These are phyloP conservation scores for Penicillium herquei DNA, from an alignment of 495 filamentous ascomycete species.

Conservation along the genomic window DNA sequence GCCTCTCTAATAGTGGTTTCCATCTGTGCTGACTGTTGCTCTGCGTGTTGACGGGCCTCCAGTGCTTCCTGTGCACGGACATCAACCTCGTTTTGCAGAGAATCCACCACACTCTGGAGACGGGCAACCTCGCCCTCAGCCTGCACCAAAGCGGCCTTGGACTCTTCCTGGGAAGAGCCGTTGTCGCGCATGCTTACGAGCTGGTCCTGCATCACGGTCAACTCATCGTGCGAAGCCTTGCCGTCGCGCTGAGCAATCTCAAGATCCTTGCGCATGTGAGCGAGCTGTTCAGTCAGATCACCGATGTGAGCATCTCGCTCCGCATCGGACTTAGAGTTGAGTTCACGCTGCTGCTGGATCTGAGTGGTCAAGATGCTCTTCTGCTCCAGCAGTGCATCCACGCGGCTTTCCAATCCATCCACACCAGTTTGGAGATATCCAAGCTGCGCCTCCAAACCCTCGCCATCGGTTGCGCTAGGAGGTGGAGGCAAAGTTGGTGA, in stretches of 20 bases:
- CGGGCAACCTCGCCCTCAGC: conserved; percentile 53
- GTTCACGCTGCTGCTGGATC: conserved; percentile 87
- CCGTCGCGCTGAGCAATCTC: conserved; percentile 39
- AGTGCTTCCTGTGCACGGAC: conserved; percentile 28
- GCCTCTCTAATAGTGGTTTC: conserved; percentile 40
- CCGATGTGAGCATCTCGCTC: conserved; percentile 55
- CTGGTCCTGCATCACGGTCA: conserved; percentile 45
- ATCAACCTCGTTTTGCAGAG: conserved; percentile 30
- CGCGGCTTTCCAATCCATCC: conserved; percentile 62
- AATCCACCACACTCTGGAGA: conserved; percentile 27
- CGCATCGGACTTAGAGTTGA: conserved; percentile 67
- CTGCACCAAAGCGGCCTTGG: conserved; percentile 41
- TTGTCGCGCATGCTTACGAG: conserved; percentile 44
- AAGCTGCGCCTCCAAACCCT: conserved; percentile 50
- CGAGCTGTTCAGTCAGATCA: conserved; percentile 49
- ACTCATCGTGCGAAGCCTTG: conserved; percentile 40
- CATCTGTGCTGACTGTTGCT: conserved; percentile 26
- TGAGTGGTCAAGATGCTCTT: conserved; percentile 81
- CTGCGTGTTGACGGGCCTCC: conserved; percentile 12
- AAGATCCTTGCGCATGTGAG: conserved; percentile 39
- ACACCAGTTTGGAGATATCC: conserved; percentile 63
- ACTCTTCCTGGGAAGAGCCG: conserved; percentile 23
- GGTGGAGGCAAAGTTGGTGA: conserved; percentile 47
- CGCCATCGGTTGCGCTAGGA: conserved; percentile 43
- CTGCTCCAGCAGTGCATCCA: conserved; percentile 68